Base-by-base conservation (phyloP, 2,329 filamentous ascomycete species). In the Phyllosticta capitalensis region DNA sequence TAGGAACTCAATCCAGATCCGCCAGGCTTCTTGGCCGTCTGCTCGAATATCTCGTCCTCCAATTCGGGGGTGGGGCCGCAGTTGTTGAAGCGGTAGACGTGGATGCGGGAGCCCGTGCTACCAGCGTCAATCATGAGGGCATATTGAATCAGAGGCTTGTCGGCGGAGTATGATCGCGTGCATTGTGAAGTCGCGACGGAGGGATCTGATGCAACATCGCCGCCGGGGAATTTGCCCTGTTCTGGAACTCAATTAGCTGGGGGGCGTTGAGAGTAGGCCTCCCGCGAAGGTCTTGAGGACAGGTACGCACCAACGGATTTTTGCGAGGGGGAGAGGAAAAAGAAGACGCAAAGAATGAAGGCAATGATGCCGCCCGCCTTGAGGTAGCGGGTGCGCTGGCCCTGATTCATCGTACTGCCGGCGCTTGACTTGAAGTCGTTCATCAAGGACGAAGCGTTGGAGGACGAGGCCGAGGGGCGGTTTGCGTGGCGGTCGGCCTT, bases 21-120 rank as follows among this genome's bases (percentile, higher is more conserved):
- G 62, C 91, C 90, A 58, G 89, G 82, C 66, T 83, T 85, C 81
- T 90, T 92, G 71, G 89, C 85, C 10, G 92, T 97, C 88, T 92
- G 91, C 79, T 92, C 86, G 76, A 99, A 99, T 61, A 89, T 82
- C 72, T 99, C 94, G 70, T 85, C 79, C 76, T 99, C 94, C 55
- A 99, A 83, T 76, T 96, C 92, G 24, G 94, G 94, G n/a, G 92
- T 92, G 7, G 90, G 78, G 12, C 92, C 94, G 77, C 92, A 99
- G 79, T 97, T 97, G 81, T 97, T 97, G 83, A 97, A 99, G 72
- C 91, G 89, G 81, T 96, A 99, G 61, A 97, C 91, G 78, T 99
- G 95, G 71, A 99, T 96, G 67, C 94, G 88, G 62, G 94, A 97
- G 62, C 94, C 94, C 58, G 94, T 97, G 79, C 92, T 97, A 67